A percentile compares a stretch with the other conserved stretches of the same genome.
These are phyloP conservation scores for Fusarium vanettenii DNA, from an alignment of 2,329 filamentous ascomycete genomes.

Conservation along the genomic window DNA sequence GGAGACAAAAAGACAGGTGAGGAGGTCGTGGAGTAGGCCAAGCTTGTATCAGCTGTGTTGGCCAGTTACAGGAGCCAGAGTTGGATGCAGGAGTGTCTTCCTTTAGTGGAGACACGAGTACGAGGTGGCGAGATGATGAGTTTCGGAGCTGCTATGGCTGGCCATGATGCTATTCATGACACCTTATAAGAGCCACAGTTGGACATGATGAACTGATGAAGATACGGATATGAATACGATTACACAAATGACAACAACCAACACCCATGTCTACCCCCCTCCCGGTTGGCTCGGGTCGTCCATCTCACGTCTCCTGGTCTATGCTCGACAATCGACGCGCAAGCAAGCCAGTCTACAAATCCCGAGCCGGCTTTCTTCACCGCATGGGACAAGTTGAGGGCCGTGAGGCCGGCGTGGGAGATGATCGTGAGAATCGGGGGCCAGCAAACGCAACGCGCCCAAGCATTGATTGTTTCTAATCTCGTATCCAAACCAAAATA, in stretches of 20 bases:
- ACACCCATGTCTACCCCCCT: background rate
- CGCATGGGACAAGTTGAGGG: slow-evolving; percentile 25
- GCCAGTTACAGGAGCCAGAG: background rate
- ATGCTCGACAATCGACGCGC: slow-evolving; percentile 17
- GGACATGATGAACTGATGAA: background rate
- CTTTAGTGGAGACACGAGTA: background rate
- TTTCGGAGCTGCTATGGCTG: background rate
- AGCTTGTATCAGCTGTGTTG: background rate
- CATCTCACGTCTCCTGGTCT: background rate
- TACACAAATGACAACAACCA: background rate
- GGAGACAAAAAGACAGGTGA: background rate
- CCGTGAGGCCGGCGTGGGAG: slow-evolving; percentile 15
- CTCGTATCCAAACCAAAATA: slow-evolving; percentile 16
- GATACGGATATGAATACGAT: background rate
- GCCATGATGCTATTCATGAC: background rate
- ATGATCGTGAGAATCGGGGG: slow-evolving; percentile 6
- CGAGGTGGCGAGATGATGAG: background rate
- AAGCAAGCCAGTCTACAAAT: slow-evolving; percentile 17
- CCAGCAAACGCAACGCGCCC: slow-evolving; percentile 1
- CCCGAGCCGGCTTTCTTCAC: slow-evolving; percentile 19
- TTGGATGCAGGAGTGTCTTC: background rate
- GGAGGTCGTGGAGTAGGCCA: slow-evolving; percentile 5
- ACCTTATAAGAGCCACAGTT: background rate
- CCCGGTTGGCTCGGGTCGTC: background rate
- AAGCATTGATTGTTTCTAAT: slow-evolving; percentile 6